Evolutionary conservation across 495 filamentous ascomycete species (phyloP), one percentile per base, ranked within the genome.

Genomic region (Aspergillus sparsus): DNA sequence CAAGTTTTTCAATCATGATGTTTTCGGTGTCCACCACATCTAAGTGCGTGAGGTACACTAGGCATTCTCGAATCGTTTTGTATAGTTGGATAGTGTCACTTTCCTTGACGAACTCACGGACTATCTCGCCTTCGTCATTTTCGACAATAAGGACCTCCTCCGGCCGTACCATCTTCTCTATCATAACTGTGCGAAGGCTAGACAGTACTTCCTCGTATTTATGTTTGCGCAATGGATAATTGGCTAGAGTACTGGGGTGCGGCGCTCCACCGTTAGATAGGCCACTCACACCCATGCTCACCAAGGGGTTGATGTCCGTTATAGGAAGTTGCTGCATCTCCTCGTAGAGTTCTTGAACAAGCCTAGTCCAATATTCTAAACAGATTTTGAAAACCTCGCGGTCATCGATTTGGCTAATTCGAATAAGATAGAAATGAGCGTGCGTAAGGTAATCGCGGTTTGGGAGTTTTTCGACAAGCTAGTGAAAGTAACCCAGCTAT

Each of bases 381-480:
- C 91, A 96, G 65, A 98, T 98, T 80, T 99, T 99, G 83, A 99
- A 99, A 59, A 99, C 94, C 70, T 99, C 94, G 52, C 94, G 86
- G 66, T 99, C 94, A 57, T 99, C 94, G 61, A 99, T 98, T 71
- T 98, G 95, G 35, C 91, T 96, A 66, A 99, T 96, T 15, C 92
- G 87, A 67, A 99, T 97, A 9, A 99, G 85, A 71, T 99, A 99
- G 76, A 93, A 97, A 73, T 99, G 94, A 18, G 90, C 92, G 66
- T 99, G 94, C 0, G 87, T 90, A 31, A 99, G 87, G 71, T 89
- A 98, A 64, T 98, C 94, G 62, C 87, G 86, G 71, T 97, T 98
- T 6, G 93, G 92, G 50, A 98, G 83, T 68, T 92, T 95, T 73
- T 99, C 94, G 61, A 99, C 89, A 42, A 98, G 85, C 91, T 96